Evolutionary conservation across 257 asterid species (phyloP).

Genomic region (Salvia splendens): DNA sequence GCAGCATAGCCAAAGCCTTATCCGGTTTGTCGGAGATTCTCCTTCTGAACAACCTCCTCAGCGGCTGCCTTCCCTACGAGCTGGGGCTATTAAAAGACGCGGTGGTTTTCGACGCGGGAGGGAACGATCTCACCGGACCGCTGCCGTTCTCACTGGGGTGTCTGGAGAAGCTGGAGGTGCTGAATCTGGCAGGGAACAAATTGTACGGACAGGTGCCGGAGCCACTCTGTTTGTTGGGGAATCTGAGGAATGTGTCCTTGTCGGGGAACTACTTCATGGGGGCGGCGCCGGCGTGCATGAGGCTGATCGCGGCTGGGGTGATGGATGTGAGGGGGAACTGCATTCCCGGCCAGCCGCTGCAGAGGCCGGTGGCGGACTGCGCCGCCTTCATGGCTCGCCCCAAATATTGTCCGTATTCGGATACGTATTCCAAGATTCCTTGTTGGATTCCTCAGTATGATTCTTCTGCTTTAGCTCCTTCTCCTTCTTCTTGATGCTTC

Average conservation of each 20-base stretch:
- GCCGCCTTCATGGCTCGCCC: constrained; percentile 49
- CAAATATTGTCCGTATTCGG: constrained; percentile 33
- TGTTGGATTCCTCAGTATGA: constrained; percentile 21
- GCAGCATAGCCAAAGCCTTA: constrained; percentile 36
- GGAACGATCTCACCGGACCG: constrained; percentile 62
- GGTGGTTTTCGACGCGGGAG: constrained; percentile 60
- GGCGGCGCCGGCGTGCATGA: constrained; percentile 56
- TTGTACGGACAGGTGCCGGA: constrained; percentile 68
- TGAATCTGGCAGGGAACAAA: constrained; percentile 58
- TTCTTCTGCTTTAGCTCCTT: constrained; percentile 22
- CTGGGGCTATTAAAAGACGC: constrained; percentile 57
- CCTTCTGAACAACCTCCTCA: constrained; percentile 58
- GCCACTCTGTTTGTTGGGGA: constrained; percentile 48
- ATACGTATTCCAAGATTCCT: constrained; percentile 32
- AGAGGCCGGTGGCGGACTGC: constrained; percentile 61
- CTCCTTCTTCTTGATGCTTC: constrained; percentile 21
- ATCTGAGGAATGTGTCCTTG: constrained; percentile 53
- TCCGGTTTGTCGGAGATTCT: constrained; percentile 48
- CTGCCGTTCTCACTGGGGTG: constrained; percentile 66
- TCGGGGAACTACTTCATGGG: constrained; percentile 61
- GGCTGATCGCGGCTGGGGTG: constrained; percentile 48
- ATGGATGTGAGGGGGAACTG: constrained; percentile 63
- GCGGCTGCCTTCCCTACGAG: constrained; percentile 74
- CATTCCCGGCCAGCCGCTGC: constrained; percentile 57
- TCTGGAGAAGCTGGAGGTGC: constrained; percentile 50